phyloP scores from a whole-genome alignment of 2,329 filamentous ascomycete genomes.

The Diplodia sapinea region DNA sequence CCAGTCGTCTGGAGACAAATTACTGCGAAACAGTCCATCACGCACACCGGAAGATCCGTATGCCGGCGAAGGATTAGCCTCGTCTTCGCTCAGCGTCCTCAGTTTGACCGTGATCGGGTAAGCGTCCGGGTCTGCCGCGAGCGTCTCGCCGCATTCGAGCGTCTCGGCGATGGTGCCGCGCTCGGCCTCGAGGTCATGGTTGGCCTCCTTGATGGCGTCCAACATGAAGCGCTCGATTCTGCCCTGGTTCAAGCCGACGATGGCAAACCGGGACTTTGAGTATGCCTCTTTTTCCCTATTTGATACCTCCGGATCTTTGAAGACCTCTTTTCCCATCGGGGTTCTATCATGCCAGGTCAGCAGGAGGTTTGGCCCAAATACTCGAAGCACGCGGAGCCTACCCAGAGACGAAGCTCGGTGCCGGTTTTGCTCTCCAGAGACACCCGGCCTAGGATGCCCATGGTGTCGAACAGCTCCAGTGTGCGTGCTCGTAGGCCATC shows the following conservation, averaged over 20 bases:
- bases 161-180: neutral
- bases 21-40: slow-evolving; percentile 2
- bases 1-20: slow-evolving; percentile 3
- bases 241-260: neutral
- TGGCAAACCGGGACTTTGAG: slow-evolving; percentile 37
- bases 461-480: slow-evolving; percentile 73
- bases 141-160: slow-evolving; percentile 45
- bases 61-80: neutral
- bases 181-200: neutral
- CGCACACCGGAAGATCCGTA: neutral
- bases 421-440: slow-evolving; percentile 59
- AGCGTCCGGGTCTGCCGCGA: slow-evolving; percentile 50
- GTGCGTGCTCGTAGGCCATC: slow-evolving; percentile 70
- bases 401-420: slow-evolving; percentile 48
- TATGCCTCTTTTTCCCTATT: slow-evolving; percentile 40
- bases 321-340: neutral
- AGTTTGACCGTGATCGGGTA: slow-evolving; percentile 7
- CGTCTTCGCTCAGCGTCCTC: neutral
- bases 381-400: neutral
- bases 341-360: neutral
- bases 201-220: slow-evolving; percentile 8
- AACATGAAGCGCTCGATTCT: slow-evolving; percentile 6
- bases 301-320: slow-evolving; percentile 35
- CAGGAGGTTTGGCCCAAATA: neutral
- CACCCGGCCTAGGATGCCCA: slow-evolving; percentile 67